Evolutionary conservation across 108 stramenopile species (phyloP).

Genomic region (Chaetoceros tenuissimus): DNA sequence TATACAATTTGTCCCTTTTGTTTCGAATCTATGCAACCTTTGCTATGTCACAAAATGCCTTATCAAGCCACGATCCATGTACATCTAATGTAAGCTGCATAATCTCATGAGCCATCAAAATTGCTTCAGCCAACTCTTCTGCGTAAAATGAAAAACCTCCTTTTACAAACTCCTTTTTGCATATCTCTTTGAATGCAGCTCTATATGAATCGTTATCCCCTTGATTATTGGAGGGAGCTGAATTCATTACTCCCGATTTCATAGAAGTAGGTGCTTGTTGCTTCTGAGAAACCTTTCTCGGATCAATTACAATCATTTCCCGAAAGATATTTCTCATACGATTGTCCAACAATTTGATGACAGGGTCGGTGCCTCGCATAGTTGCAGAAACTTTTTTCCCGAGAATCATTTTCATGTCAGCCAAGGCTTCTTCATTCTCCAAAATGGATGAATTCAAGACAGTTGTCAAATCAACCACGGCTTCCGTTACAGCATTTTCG

Average conservation of each 20-base stretch:
- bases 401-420: slow-evolving; percentile 6
- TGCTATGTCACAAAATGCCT: too few relatives aligned
- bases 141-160: slow-evolving; percentile 22
- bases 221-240: too few relatives aligned
- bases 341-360: slow-evolving; percentile 43
- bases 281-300: not conserved
- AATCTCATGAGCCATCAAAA: slow-evolving; percentile 8
- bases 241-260: not conserved
- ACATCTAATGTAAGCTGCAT: slow-evolving; percentile 6
- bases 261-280: not conserved
- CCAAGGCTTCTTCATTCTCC: slow-evolving; percentile 10
- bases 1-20: too few relatives aligned
- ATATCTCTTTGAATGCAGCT: slow-evolving; percentile 1
- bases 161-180: slow-evolving; percentile 5
- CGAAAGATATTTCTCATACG: slow-evolving; percentile 31
- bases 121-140: slow-evolving; percentile 14
- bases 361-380: slow-evolving; percentile 39
- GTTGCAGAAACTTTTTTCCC: slow-evolving; percentile 19
- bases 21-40: too few relatives aligned
- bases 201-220: not conserved
- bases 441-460: slow-evolving; percentile 10
- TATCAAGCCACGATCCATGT: slow-evolving; percentile 2
- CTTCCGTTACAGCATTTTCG: slow-evolving; percentile 20
- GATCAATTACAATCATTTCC: not conserved
- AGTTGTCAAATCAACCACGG: slow-evolving; percentile 25